A percentile compares a stretch with the other conserved stretches of the same genome.
phyloP scores from a whole-genome alignment of 176 grass and related monocot genomes.

The Musa beccarii region DNA sequence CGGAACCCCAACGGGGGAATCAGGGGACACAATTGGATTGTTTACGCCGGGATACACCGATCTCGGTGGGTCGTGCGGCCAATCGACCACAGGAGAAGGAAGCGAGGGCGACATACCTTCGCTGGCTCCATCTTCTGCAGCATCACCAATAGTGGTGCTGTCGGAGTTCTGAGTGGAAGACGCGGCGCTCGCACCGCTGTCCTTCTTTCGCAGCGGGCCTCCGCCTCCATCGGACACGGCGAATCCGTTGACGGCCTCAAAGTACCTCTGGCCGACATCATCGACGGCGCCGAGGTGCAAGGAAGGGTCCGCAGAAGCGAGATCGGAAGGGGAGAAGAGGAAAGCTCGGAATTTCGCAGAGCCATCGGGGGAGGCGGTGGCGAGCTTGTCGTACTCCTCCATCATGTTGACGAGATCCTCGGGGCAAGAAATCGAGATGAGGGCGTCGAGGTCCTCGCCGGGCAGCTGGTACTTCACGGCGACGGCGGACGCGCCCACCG shows the following conservation, averaged over 20 bases:
- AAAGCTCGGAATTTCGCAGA: constrained; percentile 81
- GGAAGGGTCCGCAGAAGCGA: constrained; percentile 1
- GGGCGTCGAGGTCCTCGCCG: constrained; percentile 79
- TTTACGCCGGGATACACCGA: constrained; percentile 27
- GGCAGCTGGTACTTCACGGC: constrained; percentile 79
- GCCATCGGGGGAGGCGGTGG: constrained; percentile 37
- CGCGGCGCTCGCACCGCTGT: constrained; percentile 32
- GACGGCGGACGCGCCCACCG: constrained; percentile 7
- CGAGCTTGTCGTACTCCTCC: constrained; percentile 89
- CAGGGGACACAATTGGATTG: constrained; percentile 15
- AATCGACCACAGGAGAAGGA: not conserved
- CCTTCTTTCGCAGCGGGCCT: constrained; percentile 32
- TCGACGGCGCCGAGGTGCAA: constrained; percentile 22
- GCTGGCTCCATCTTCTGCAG: not conserved
- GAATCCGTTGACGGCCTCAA: constrained; percentile 72
- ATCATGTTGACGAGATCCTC: constrained; percentile 90
- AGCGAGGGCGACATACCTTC: constrained; percentile 51
- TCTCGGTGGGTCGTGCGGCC: constrained; percentile 3
- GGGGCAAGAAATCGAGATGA: constrained; percentile 50
- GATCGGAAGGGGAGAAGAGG: constrained; percentile 53
- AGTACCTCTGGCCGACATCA: constrained; percentile 51
- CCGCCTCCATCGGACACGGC: constrained; percentile 15
- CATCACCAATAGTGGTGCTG: constrained; percentile 20
- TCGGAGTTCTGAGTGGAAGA: constrained; percentile 59
- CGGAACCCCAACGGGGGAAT: constrained; percentile 23